Evolutionary conservation across 192 early-diverging fungal genomes (phyloP).

Genomic region (Entomortierella beljakovae): DNA sequence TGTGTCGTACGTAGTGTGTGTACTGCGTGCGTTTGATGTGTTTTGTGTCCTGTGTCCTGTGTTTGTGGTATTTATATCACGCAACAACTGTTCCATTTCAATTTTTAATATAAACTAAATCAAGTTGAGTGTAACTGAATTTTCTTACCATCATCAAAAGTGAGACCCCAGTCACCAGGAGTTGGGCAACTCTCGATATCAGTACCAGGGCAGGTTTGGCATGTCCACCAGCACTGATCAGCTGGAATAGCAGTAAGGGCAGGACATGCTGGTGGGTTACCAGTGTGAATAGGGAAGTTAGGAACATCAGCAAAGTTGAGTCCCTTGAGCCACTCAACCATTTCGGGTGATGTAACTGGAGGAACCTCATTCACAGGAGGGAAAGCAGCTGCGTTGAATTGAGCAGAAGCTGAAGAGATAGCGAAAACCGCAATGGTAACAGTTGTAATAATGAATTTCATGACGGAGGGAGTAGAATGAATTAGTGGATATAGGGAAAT

Average conservation of each 20-base stretch:
- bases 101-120: neutral
- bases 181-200: slow-evolving; percentile 55
- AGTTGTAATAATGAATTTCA: slow-evolving; percentile 27
- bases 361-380: slow-evolving; percentile 30
- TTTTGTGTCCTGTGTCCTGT: no score
- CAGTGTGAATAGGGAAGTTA: slow-evolving; percentile 31
- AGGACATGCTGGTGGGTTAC: slow-evolving; percentile 18
- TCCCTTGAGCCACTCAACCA: slow-evolving; percentile 35
- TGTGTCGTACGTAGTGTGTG: no score
- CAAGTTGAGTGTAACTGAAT: neutral
- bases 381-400: slow-evolving; percentile 38
- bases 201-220: slow-evolving; percentile 20
- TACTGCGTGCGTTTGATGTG: no score
- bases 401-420: slow-evolving; percentile 1
- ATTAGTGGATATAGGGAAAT: neutral
- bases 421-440: slow-evolving; percentile 12
- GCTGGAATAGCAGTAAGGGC: slow-evolving; percentile 2
- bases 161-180: slow-evolving; percentile 62
- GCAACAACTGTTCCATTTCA: neutral
- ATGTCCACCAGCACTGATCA: slow-evolving; percentile 42
- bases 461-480: slow-evolving; percentile 2
- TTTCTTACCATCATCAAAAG: slow-evolving; percentile 66
- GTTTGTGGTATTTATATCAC: neutral
- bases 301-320: slow-evolving; percentile 47
- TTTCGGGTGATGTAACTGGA: slow-evolving; percentile 23